Percentiles rank a stretch among this genome's conserved stretches.
Evolutionary conservation across 73 alveolate species (phyloP).

Genomic region (Tetrahymena elliotti): DNA sequence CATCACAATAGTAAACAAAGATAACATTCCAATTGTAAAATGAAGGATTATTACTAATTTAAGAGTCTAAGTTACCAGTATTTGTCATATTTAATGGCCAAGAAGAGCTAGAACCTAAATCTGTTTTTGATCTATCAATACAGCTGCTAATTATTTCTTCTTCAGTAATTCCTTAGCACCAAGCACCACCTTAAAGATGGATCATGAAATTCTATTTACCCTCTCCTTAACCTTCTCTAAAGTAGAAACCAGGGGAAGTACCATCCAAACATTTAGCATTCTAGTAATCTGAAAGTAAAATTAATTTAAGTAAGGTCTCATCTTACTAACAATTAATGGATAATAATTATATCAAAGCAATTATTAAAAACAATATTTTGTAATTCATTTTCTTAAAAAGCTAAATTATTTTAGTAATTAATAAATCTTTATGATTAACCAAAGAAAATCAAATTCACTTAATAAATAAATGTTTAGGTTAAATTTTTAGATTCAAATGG

Average conservation of each 20-base stretch:
- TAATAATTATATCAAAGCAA: not conserved
- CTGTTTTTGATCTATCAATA: conserved; percentile 13
- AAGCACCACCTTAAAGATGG: conserved; percentile 41
- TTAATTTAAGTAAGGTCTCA: not conserved
- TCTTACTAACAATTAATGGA: not conserved
- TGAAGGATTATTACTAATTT: not conserved
- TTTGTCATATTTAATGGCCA: not conserved
- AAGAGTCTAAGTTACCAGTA: not conserved
- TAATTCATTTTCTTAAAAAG: not conserved
- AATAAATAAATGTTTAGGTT: too few relatives aligned
- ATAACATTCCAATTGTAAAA: conserved; percentile 34
- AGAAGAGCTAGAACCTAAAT: conserved; percentile 4
- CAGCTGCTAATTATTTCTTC: conserved; percentile 8
- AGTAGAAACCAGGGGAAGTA: conserved; percentile 9
- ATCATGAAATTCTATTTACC: conserved; percentile 29
- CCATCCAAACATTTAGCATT: conserved; percentile 9
- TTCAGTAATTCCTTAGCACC: conserved; percentile 15
- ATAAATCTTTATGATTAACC: too few relatives aligned
- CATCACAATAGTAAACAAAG: conserved; percentile 20
- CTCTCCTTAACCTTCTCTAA: conserved; percentile 20
- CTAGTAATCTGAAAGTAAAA: not conserved
- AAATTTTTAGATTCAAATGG: too few relatives aligned
- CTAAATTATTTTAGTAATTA: not conserved
- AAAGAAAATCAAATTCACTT: not conserved
- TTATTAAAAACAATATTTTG: not conserved